These are phyloP conservation scores for Naumovozyma castellii DNA, from an alignment of 805 yeast genomes.

Conservation along the genomic window DNA sequence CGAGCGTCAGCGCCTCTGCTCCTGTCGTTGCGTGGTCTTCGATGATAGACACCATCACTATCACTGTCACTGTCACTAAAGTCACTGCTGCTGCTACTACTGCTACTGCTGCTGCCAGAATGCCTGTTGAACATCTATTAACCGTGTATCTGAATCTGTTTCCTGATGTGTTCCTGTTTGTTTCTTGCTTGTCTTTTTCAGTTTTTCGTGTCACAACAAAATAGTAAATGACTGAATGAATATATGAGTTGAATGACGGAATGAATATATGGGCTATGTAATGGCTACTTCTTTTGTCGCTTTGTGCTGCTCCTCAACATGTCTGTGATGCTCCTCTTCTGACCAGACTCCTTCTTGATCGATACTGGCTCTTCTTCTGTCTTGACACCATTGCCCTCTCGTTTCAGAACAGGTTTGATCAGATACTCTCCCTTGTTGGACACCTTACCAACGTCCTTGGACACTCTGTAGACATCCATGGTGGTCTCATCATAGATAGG, in stretches of 20 bases:
- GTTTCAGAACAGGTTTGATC: conserved; percentile 20
- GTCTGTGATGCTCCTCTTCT: conserved; percentile 2
- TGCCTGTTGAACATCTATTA: too few species aligned
- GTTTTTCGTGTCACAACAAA: neutral
- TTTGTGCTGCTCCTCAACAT: conserved; percentile 2
- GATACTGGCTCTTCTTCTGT: neutral
- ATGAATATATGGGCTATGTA: too few species aligned
- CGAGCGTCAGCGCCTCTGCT: neutral
- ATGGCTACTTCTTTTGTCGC: neutral
- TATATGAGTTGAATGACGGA: too few species aligned
- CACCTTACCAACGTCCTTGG: conserved; percentile 55
- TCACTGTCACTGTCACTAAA: neutral
- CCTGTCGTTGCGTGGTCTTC: too few species aligned
- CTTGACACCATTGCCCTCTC: conserved; percentile 3
- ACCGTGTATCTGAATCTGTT: neutral
- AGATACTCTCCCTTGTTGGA: conserved; percentile 35
- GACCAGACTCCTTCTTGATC: neutral
- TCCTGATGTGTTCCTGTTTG: neutral
- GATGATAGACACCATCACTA: too few species aligned
- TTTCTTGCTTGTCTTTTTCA: neutral
- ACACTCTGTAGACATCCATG: conserved; percentile 49
- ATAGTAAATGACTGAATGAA: neutral
- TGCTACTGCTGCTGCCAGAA: neutral
- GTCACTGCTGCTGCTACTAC: neutral
- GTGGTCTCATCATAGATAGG: conserved; percentile 27